Percentiles rank a stretch among this genome's conserved stretches.
Evolutionary conservation across 768 basidiomycete genomes (phyloP).

Genomic region (Rubroboletus pulcherrimus): DNA sequence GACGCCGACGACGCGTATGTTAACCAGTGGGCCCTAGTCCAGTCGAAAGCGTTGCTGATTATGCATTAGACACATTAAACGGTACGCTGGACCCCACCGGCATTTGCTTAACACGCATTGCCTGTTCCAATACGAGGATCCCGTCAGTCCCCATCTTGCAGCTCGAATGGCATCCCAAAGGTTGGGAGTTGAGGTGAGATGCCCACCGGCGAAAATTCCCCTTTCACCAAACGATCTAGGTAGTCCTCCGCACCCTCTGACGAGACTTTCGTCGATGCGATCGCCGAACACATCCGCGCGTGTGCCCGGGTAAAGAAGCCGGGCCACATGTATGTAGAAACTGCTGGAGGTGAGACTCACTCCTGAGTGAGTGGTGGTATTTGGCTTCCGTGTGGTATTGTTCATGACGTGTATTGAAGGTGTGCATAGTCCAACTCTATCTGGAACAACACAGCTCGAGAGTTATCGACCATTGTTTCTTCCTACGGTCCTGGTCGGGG

Average conservation of each 20-base stretch:
- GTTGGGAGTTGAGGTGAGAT: slow-evolving; percentile 29
- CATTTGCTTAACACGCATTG: slow-evolving; percentile 58
- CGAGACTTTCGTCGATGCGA: slow-evolving; percentile 57
- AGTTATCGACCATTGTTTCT: slow-evolving; percentile 83
- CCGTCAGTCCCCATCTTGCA: slow-evolving; percentile 92
- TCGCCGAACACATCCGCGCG: slow-evolving; percentile 57
- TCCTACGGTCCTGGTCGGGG: slow-evolving; percentile 84
- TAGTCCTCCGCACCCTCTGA: slow-evolving; percentile 51
- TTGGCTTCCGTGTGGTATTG: not conserved
- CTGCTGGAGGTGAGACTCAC: slow-evolving; percentile 82
- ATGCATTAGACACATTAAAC: slow-evolving; percentile 58
- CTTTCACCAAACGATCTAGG: slow-evolving; percentile 4
- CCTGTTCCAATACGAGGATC: slow-evolving; percentile 80
- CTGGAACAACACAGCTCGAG: slow-evolving; percentile 80
- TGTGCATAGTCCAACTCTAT: slow-evolving; percentile 85
- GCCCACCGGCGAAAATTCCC: not conserved
- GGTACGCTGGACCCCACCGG: slow-evolving; percentile 41
- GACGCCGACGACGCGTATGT: slow-evolving; percentile 85
- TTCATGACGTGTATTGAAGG: slow-evolving; percentile 43
- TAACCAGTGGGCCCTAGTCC: not conserved
- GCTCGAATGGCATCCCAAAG: slow-evolving; percentile 45
- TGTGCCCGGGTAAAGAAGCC: slow-evolving; percentile 38
- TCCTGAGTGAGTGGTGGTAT: slow-evolving; percentile 8
- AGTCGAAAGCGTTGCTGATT: not conserved
- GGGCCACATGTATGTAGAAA: slow-evolving; percentile 81